These are phyloP conservation scores for Microdochium paspali DNA, from an alignment of 2,329 filamentous ascomycete species.

Conservation along the genomic window DNA sequence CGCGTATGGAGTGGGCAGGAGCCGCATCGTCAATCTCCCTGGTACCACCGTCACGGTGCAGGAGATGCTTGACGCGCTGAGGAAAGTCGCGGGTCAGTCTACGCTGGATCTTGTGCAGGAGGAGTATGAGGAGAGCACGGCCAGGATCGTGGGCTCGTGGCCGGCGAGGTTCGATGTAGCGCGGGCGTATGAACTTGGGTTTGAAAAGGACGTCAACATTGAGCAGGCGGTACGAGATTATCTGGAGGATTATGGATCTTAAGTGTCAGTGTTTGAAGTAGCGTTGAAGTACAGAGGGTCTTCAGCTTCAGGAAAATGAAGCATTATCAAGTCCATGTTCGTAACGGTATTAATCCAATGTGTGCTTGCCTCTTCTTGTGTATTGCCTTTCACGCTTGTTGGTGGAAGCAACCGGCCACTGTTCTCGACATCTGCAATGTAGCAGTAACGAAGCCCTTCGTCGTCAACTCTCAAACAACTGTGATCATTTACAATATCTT, in stretches of 20 bases:
- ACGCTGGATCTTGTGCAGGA: constrained; percentile 33
- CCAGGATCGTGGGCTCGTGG: constrained; percentile 44
- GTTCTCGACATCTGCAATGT: no score
- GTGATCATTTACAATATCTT: no score
- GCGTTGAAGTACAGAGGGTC: no score
- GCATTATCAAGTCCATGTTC: no score
- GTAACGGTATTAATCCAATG: no score
- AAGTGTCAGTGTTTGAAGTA: background rate
- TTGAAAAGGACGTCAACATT: background rate
- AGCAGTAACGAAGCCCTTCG: no score
- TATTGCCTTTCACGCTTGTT: no score
- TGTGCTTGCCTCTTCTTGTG: no score
- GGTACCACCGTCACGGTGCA: constrained; percentile 42
- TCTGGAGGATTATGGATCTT: background rate
- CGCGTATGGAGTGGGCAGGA: constrained; percentile 20
- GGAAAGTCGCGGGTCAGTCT: constrained; percentile 35
- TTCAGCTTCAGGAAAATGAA: no score
- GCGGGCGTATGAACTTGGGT: constrained; percentile 42
- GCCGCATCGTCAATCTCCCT: constrained; percentile 40
- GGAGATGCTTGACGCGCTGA: constrained; percentile 41
- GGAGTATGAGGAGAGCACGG: constrained; percentile 32
- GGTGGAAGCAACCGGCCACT: no score
- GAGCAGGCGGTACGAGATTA: background rate
- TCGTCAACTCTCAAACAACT: no score
- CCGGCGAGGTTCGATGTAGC: constrained; percentile 39